phyloP scores from a whole-genome alignment of 1,139 yeast genomes.

The Kodamaea plutei region DNA sequence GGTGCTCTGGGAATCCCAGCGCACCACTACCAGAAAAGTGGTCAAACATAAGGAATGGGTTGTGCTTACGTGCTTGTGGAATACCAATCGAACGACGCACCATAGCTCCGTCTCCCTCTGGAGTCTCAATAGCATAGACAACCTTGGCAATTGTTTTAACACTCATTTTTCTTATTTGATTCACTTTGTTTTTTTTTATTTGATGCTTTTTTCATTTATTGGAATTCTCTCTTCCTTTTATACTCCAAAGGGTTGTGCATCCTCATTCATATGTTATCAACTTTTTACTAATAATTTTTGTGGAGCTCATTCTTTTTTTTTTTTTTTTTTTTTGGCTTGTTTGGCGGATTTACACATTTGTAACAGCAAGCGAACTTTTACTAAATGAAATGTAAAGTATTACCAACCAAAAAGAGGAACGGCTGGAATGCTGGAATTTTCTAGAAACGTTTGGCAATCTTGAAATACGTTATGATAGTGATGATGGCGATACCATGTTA shows the following conservation, averaged over 20 bases:
- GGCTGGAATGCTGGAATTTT: too few relatives aligned
- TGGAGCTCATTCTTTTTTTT: too few relatives aligned
- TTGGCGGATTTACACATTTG: slow-evolving; percentile 1
- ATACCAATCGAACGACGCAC: slow-evolving; percentile 82
- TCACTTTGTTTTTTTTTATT: too few relatives aligned
- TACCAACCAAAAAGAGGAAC: too few relatives aligned
- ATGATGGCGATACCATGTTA: too few relatives aligned
- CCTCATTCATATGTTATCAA: not conserved
- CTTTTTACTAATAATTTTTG: not conserved
- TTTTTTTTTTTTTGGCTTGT: too few relatives aligned
- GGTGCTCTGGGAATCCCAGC: slow-evolving; percentile 82
- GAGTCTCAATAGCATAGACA: slow-evolving; percentile 66
- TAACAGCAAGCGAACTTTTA: too few relatives aligned
- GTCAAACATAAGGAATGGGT: slow-evolving; percentile 78
- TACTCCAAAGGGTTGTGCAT: not conserved
- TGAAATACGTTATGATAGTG: too few relatives aligned
- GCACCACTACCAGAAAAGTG: slow-evolving; percentile 52
- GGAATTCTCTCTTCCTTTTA: not conserved
- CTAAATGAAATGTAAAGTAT: too few relatives aligned
- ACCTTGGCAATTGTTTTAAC: slow-evolving; percentile 45
- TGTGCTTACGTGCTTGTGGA: slow-evolving; percentile 53
- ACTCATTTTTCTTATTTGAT: slow-evolving; percentile 26
- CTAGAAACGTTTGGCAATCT: too few relatives aligned
- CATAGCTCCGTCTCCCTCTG: slow-evolving; percentile 83
- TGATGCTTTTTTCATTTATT: not conserved